Conservation (phyloP, 805 yeast genomes). For the Yarrowia alimentaria region DNA sequence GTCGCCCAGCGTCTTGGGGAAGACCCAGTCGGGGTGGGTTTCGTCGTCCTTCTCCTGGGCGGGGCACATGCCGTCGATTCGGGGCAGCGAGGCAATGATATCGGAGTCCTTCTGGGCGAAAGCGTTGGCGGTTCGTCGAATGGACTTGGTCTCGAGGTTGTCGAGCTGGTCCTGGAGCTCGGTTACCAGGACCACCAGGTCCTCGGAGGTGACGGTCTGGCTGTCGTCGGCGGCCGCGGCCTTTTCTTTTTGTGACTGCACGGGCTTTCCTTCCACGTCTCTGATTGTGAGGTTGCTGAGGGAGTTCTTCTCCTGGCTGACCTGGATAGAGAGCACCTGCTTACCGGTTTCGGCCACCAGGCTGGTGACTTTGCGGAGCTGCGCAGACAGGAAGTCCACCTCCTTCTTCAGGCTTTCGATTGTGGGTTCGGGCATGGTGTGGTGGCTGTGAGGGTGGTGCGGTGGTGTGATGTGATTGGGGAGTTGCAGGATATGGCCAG, state of each 20-base stretch:
- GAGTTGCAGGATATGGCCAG: background rate
- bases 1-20: conserved; percentile 59
- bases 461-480: background rate
- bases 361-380: conserved; percentile 20
- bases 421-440: conserved; percentile 17
- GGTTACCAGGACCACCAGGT: conserved; percentile 79
- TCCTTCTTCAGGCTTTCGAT: conserved; percentile 24
- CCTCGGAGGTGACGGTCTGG: conserved; percentile 76
- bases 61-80: conserved; percentile 75
- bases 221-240: conserved; percentile 43
- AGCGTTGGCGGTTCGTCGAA: conserved; percentile 67
- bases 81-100: conserved; percentile 65
- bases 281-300: conserved; percentile 24
- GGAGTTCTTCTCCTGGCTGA: conserved; percentile 13
- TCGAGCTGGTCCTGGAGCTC: conserved; percentile 89
- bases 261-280: conserved; percentile 25
- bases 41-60: conserved; percentile 38
- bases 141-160: conserved; percentile 66
- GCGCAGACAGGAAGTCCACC: conserved; percentile 20
- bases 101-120: conserved; percentile 46
- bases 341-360: conserved; percentile 24
- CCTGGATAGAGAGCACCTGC: conserved; percentile 25
- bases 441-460: background rate
- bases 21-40: conserved; percentile 35
- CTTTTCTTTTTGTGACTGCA: conserved; percentile 8